These are phyloP conservation scores for Lolium rigidum DNA, from an alignment of 176 grass and related monocot genomes.

Conservation along the genomic window DNA sequence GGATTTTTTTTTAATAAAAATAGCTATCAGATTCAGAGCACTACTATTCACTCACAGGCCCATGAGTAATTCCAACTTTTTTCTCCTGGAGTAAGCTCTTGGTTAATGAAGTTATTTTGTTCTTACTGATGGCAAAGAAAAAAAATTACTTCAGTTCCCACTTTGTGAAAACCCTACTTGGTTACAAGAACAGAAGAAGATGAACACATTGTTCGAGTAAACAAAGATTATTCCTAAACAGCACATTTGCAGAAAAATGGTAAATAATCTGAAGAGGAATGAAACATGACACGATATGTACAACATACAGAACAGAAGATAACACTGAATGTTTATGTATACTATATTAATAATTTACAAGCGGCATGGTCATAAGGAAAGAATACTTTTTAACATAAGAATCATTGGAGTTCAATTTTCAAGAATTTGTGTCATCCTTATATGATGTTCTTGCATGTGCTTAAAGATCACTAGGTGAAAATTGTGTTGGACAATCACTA, in stretches of 20 bases:
- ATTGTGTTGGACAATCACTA: constrained; percentile 24
- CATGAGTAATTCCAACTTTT: background rate
- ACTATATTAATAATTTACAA: constrained; percentile 17
- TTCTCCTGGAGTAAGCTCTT: background rate
- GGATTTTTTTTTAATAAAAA: background rate
- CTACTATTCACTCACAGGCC: background rate
- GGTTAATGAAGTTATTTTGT: background rate
- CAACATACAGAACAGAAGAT: background rate
- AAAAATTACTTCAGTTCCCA: background rate
- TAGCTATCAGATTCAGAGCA: background rate
- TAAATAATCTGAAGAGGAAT: constrained; percentile 6
- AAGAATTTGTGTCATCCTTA: constrained; percentile 25
- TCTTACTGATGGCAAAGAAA: background rate
- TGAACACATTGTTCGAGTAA: background rate
- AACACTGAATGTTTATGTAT: background rate
- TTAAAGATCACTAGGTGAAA: constrained; percentile 24
- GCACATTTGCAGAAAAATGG: background rate
- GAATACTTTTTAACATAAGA: background rate
- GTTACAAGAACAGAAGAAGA: background rate
- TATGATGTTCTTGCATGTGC: constrained; percentile 30
- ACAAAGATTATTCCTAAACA: background rate
- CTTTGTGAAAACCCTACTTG: background rate
- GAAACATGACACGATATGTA: background rate
- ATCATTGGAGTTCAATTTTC: constrained; percentile 12
- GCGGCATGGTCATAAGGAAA: background rate